Conservation (phyloP, 2,329 filamentous ascomycete species). For the Helicocarpus griseus region DNA sequence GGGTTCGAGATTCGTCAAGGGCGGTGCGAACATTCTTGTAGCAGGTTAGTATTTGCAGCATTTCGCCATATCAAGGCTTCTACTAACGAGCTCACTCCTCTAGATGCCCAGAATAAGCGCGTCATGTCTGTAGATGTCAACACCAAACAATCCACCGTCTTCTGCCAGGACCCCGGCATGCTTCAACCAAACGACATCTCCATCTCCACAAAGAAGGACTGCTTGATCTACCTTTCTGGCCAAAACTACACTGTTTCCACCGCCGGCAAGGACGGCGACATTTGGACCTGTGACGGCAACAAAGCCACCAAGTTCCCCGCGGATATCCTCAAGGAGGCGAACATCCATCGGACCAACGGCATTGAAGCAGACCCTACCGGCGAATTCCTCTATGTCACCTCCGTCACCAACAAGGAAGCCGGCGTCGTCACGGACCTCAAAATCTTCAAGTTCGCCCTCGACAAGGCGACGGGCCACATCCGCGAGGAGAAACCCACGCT, state of each 20-base stretch:
- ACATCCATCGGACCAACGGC: conserved; percentile 4
- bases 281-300: conserved; percentile 1
- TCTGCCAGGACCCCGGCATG: neutral
- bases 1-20: neutral
- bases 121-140: neutral
- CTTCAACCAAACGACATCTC: conserved; percentile 6
- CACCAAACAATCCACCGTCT: neutral
- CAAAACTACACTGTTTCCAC: neutral
- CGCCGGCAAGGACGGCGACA: conserved; percentile 1
- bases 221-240: conserved; percentile 3
- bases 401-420: neutral
- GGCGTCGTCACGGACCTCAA: neutral
- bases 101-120: conserved; percentile 4
- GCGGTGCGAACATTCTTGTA: neutral
- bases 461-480: neutral
- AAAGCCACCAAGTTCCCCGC: conserved; percentile 2
- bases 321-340: conserved; percentile 1
- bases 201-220: neutral
- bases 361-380: conserved; percentile 3
- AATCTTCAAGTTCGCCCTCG: conserved; percentile 3
- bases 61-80: neutral
- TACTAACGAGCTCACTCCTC: neutral
- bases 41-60: neutral
- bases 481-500: neutral
- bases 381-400: conserved; percentile 1